Conservation (phyloP, 2,329 filamentous ascomycete genomes). For the Lachnellula willkommii region DNA sequence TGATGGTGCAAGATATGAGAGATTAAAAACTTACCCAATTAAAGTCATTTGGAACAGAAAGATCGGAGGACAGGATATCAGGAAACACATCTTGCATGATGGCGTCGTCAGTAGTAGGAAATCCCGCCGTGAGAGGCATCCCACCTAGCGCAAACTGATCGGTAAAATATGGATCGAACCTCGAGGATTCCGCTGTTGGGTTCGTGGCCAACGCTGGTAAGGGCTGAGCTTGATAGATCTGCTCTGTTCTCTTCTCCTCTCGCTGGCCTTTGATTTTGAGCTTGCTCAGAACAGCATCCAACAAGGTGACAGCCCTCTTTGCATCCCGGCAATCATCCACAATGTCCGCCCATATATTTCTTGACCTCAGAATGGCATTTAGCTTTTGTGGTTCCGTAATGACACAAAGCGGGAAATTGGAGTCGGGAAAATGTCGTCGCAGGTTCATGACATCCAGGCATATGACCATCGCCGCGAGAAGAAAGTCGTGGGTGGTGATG, state of each 20-base stretch:
- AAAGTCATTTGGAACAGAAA: conserved; percentile 16
- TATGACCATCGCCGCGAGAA: conserved; percentile 56
- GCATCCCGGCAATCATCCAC: conserved; percentile 22
- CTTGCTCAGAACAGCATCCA: conserved; percentile 16
- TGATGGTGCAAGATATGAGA: neutral
- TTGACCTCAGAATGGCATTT: conserved; percentile 15
- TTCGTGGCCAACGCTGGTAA: conserved; percentile 1
- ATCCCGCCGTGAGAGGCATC: neutral
- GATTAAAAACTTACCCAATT: conserved; percentile 18
- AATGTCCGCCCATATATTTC: conserved; percentile 23
- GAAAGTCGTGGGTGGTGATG: conserved; percentile 54
- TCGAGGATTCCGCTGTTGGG: conserved; percentile 6
- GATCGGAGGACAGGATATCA: conserved; percentile 14
- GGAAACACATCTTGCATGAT: conserved; percentile 17
- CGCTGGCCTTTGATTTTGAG: conserved; percentile 6
- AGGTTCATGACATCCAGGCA: conserved; percentile 39
- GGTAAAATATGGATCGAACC: conserved; percentile 9
- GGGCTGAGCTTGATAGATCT: neutral
- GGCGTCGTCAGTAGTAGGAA: neutral
- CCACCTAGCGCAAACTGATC: conserved; percentile 1
- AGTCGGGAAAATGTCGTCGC: neutral
- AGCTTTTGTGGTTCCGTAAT: conserved; percentile 19
- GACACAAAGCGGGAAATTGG: conserved; percentile 8
- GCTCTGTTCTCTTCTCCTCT: neutral
- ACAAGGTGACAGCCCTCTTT: conserved; percentile 16